Percentiles rank a stretch among this genome's conserved stretches.
These are phyloP conservation scores for Ganoderma leucocontextum DNA, from an alignment of 1,284 basidiomycete genomes.

Conservation along the genomic window DNA sequence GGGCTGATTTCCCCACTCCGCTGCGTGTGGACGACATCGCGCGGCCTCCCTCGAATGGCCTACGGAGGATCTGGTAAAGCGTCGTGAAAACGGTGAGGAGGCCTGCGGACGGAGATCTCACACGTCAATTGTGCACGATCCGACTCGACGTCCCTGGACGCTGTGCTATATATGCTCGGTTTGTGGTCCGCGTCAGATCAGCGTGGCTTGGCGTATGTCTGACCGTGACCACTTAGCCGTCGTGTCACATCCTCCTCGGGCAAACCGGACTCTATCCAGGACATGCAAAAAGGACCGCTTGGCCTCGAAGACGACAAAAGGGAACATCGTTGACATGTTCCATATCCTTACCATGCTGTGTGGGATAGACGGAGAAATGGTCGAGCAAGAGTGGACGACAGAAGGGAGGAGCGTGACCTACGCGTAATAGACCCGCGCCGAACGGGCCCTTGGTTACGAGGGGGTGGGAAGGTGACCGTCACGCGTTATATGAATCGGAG, in stretches of 20 bases:
- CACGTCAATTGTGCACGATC: conserved; percentile 10
- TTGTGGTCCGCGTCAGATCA: background rate
- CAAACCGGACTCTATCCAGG: conserved; percentile 1
- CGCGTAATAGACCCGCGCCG: no score
- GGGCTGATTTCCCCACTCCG: background rate
- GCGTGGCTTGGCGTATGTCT: conserved; percentile 1
- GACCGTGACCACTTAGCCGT: background rate
- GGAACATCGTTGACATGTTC: background rate
- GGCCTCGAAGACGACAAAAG: background rate
- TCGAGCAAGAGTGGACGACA: background rate
- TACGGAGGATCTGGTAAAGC: conserved; percentile 11
- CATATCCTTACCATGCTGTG: no score
- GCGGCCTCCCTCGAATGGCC: conserved; percentile 14
- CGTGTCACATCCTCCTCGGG: conserved; percentile 18
- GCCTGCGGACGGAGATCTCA: background rate
- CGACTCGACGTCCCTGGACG: conserved; percentile 19
- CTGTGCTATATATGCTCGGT: conserved; percentile 11
- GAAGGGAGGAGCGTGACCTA: conserved; percentile 21
- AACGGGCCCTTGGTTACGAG: conserved; percentile 34
- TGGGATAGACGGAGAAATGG: background rate
- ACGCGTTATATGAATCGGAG: conserved; percentile 31
- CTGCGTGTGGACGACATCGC: background rate
- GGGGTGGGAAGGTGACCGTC: conserved; percentile 32
- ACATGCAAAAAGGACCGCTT: background rate
- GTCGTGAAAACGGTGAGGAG: background rate